These are phyloP conservation scores for Nicotiana attenuata DNA, from an alignment of 257 asterid genomes.

Conservation along the genomic window DNA sequence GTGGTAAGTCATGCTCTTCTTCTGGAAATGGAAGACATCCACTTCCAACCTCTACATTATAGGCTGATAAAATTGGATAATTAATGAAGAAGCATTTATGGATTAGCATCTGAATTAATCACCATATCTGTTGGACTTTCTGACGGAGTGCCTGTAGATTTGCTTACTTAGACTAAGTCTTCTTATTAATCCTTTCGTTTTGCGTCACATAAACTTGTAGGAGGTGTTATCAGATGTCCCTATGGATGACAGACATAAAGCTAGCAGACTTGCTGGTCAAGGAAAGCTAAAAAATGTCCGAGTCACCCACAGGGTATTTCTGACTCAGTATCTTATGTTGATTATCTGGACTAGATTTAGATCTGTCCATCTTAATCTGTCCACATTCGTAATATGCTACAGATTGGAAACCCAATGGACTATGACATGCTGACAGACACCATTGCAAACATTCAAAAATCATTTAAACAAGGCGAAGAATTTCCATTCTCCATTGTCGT, in stretches of 20 bases:
- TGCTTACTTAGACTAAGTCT: not conserved
- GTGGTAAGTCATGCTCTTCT: slow-evolving; percentile 43
- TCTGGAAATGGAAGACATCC: not conserved
- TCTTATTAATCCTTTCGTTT: slow-evolving; percentile 1
- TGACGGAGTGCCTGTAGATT: not conserved
- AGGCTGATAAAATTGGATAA: not conserved
- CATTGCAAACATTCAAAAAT: slow-evolving; percentile 47
- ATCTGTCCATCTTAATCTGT: slow-evolving; percentile 2
- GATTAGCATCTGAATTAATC: not conserved
- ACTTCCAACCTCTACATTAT: not conserved
- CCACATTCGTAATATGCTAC: slow-evolving; percentile 17
- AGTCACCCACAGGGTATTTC: slow-evolving; percentile 78
- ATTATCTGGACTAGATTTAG: not conserved
- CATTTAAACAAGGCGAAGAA: slow-evolving; percentile 47
- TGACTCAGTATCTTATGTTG: slow-evolving; percentile 12
- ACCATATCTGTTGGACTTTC: not conserved
- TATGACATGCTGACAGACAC: slow-evolving; percentile 69
- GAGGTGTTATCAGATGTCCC: slow-evolving; percentile 94
- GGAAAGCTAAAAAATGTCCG: slow-evolving; percentile 64
- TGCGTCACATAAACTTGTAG: slow-evolving; percentile 33
- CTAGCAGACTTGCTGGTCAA: slow-evolving; percentile 51
- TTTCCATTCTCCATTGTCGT: slow-evolving; percentile 80
- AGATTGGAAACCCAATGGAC: slow-evolving; percentile 97
- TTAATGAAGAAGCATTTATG: not conserved
- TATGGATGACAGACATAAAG: slow-evolving; percentile 64